Evolutionary conservation across 164 flowering plant genomes (phyloP), one percentile per base, ranked within the genome.

Genomic region (Litsea cubeba): DNA sequence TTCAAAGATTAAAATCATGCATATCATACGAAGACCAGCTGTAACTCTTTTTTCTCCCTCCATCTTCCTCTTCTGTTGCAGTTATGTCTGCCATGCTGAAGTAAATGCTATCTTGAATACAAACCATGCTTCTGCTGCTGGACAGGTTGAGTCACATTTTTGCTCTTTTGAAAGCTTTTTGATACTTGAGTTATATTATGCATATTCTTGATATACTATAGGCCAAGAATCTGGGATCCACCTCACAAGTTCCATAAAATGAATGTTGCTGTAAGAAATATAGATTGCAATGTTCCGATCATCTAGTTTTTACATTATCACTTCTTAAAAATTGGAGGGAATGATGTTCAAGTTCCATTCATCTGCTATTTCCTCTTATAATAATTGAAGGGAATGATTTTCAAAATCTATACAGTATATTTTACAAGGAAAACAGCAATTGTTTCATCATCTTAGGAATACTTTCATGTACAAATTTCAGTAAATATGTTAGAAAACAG

Each of bases 11-110:
- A 1, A 24, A 63, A 54, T 17, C 20, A 15, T 54, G 18, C 60
- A 54, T 54, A 54, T 54, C 20, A 54, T 54, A 3, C 60, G 2
- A 54, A 5, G 60, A 20, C 17, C 20, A 54, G 60, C 3, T 54
- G 60, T 40, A 40, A 12, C 22, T 51, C 22, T 50, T 26, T 46
- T 14, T 77, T 46, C 22, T 30, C 28, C 18, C n/a, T 54, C n/a
- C 60, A 11, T 62, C 20, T 71, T 69, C 15, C 62, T 74, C 6
- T 72, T 28, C 78, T 18, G 50, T 75, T 80, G 81, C 76, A 94
- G 98, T 10, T 94, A 92, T 85, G 97, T 94, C 68, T 92, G 97
- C 75, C 97, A 94, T 84, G 97, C 98, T 80, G 98, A 95, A 87
- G 97, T 95, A 72, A 95, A 95, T 85, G 95, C 97, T 51, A 91